Conservation (phyloP, 2,329 filamentous ascomycete genomes). For the Calonectria hongkongensis region DNA sequence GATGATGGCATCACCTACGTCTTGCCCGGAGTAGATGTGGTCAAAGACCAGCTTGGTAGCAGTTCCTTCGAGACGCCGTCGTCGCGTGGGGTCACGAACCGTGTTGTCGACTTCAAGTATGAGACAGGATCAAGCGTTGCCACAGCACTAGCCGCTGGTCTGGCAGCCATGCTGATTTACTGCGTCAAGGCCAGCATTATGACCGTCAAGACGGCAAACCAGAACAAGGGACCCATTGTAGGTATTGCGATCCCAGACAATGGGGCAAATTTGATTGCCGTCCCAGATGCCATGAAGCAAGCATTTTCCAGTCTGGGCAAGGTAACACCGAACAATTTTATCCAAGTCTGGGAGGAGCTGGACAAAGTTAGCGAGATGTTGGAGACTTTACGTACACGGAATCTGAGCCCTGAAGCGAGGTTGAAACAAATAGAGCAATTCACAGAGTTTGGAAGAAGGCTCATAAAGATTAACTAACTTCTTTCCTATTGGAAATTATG, state of each 20-base stretch:
- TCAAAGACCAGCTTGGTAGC: not conserved
- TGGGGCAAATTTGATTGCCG: not conserved
- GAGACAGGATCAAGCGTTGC: not conserved
- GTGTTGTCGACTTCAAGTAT: not conserved
- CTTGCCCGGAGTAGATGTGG: not conserved
- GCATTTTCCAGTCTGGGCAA: not conserved
- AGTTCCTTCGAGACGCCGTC: not conserved
- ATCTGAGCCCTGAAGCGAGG: not conserved
- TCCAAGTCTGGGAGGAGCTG: conserved; percentile 4
- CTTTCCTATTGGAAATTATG: too few relatives aligned
- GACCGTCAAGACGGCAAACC: conserved; percentile 3
- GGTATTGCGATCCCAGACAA: conserved; percentile 1
- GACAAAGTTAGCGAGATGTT: not conserved
- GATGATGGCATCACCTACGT: not conserved
- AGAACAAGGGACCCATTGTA: not conserved
- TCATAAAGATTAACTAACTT: not conserved
- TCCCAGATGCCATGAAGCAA: conserved; percentile 8
- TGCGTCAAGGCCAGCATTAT: conserved; percentile 1
- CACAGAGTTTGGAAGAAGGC: not conserved
- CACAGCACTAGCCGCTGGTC: not conserved
- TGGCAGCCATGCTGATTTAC: not conserved
- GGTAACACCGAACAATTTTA: not conserved
- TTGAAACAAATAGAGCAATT: conserved; percentile 5
- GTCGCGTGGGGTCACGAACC: not conserved
- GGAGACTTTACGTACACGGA: not conserved